A percentile compares a stretch with the other conserved stretches of the same genome.
Conservation (phyloP, 345 rosid genomes). For the Euclidium syriacum region DNA sequence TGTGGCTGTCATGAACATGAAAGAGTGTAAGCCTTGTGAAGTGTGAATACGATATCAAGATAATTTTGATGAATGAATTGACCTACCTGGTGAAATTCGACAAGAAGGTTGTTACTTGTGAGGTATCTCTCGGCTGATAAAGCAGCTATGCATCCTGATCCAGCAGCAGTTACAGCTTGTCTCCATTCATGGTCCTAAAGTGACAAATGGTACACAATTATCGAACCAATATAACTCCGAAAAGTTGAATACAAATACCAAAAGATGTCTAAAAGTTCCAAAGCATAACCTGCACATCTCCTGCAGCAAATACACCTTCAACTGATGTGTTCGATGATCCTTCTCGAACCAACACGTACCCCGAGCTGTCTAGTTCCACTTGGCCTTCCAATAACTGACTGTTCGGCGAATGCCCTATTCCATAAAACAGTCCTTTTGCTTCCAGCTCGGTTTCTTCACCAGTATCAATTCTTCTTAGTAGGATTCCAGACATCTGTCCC, state of each 20-base stretch:
- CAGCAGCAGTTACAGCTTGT: conserved; percentile 96
- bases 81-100: conserved; percentile 92
- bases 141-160: conserved; percentile 97
- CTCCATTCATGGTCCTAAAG: conserved; percentile 93
- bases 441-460: conserved; percentile 82
- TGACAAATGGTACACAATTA: conserved; percentile 19
- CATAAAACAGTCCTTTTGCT: conserved; percentile 95
- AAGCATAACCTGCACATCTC: conserved; percentile 84
- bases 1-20: conserved; percentile 52
- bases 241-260: not conserved
- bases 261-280: conserved; percentile 13
- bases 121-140: conserved; percentile 96
- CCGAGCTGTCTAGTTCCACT: conserved; percentile 78
- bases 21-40: conserved; percentile 18
- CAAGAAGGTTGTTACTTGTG: conserved; percentile 69
- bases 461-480: conserved; percentile 61
- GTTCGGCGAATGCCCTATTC: conserved; percentile 96
- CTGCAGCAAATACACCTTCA: conserved; percentile 94
- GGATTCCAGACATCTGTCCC: conserved; percentile 92
- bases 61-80: not conserved
- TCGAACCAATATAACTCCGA: conserved; percentile 11
- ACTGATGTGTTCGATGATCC: conserved; percentile 83
- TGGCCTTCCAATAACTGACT: conserved; percentile 89
- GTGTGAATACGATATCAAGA: not conserved
- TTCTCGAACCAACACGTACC: conserved; percentile 72